phyloP scores from a whole-genome alignment of 2,329 filamentous ascomycete genomes.

The Fusarium lateritium region DNA sequence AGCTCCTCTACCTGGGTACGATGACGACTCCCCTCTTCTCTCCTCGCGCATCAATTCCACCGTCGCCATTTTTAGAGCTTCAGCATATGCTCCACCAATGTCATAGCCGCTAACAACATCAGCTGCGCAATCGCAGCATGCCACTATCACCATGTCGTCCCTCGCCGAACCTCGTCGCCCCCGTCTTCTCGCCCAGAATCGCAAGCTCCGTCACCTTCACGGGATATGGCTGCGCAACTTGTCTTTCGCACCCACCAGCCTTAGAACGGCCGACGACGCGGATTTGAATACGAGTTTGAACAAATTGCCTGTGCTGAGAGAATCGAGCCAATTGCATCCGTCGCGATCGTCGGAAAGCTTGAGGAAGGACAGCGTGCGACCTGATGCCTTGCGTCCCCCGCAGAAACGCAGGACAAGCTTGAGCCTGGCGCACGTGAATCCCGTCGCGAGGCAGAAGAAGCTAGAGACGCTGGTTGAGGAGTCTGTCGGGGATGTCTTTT shows the following conservation, averaged over 20 bases:
- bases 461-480: constrained; percentile 80
- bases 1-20: constrained; percentile 33
- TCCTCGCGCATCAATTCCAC: background rate
- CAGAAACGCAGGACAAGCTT: constrained; percentile 64
- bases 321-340: constrained; percentile 66
- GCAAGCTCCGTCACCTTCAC: constrained; percentile 88
- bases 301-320: constrained; percentile 71
- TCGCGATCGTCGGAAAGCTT: constrained; percentile 70
- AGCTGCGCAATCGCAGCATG: constrained; percentile 45
- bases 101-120: constrained; percentile 21
- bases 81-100: constrained; percentile 31
- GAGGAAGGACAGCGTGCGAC: constrained; percentile 51
- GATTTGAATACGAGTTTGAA: constrained; percentile 78
- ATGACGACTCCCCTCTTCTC: constrained; percentile 40
- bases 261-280: constrained; percentile 84
- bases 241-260: constrained; percentile 71
- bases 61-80: constrained; percentile 8
- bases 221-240: constrained; percentile 91
- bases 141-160: constrained; percentile 52
- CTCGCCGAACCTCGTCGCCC: constrained; percentile 61
- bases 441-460: constrained; percentile 76
- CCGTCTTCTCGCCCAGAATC: constrained; percentile 79
- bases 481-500: constrained; percentile 89
- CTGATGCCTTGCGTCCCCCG: constrained; percentile 57
- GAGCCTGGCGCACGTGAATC: constrained; percentile 62